Percentiles rank a stretch among this genome's conserved stretches.
phyloP scores from a whole-genome alignment of 768 basidiomycete genomes.

The Ramaria rubella region DNA sequence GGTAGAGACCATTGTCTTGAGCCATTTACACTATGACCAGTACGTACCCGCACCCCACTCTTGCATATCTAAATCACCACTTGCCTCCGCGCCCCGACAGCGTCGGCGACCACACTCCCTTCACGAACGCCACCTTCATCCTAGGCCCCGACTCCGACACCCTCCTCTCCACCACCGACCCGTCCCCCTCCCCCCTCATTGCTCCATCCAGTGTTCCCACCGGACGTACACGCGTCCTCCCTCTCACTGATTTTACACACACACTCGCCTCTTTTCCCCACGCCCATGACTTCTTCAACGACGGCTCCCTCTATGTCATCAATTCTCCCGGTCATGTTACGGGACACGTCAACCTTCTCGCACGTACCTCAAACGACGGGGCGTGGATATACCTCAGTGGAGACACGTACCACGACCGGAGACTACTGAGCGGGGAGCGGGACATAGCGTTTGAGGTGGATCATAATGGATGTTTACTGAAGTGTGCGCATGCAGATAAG shows the following conservation, averaged over 20 bases:
- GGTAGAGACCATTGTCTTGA: constrained; percentile 5
- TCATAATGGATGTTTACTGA: constrained; percentile 19
- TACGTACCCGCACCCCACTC: neutral
- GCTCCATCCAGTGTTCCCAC: constrained; percentile 35
- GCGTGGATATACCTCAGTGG: constrained; percentile 50
- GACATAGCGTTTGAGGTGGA: constrained; percentile 28
- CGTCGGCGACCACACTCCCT: constrained; percentile 40
- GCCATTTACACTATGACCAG: constrained; percentile 17
- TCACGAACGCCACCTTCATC: constrained; percentile 40
- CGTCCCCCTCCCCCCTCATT: constrained; percentile 24
- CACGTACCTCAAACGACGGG: constrained; percentile 45
- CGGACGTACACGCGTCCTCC: constrained; percentile 34
- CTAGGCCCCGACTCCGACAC: constrained; percentile 36
- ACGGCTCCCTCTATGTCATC: constrained; percentile 52
- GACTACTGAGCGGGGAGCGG: constrained; percentile 40
- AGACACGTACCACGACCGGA: constrained; percentile 51
- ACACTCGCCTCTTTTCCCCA: constrained; percentile 45
- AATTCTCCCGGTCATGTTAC: constrained; percentile 50
- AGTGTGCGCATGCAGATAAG: constrained; percentile 40
- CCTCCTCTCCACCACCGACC: constrained; percentile 39
- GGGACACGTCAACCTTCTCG: constrained; percentile 50
- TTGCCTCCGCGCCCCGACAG: neutral
- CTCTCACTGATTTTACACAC: constrained; percentile 24
- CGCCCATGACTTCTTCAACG: constrained; percentile 46
- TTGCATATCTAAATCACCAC: neutral